Evolutionary conservation across 202 grass and related monocot genomes (phyloP), one percentile per base, ranked within the genome.

Genomic region (Elaeis oleifera): DNA sequence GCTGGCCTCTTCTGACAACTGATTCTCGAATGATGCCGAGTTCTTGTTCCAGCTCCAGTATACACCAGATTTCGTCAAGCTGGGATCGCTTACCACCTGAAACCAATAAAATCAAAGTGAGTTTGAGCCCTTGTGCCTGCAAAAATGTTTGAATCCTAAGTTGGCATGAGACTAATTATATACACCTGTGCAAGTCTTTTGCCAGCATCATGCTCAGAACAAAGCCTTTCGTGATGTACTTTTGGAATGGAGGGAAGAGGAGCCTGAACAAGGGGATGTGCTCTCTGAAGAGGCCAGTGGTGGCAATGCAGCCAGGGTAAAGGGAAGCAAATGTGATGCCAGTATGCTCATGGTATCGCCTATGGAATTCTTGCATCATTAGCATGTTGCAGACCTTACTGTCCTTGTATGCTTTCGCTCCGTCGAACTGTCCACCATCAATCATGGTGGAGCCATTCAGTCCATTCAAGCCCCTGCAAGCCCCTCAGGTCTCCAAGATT

Each of bases 351-450:
- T 97, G 94, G 88, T 71, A 89, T 49, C 94, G 68, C 3, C 84
- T 49, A 75, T 97, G 94, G 66, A 97, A 97, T 59, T 97, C 94
- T 74, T 97, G 94, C 94, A 92, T 97, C 59, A 76, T 97, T 53
- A 97, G 74, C 94, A 92, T 97, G 80, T 97, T 97, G 78, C 94
- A 97, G 65, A 97, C 88, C 75, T 92, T 97, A 80, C 88, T 97
- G 82, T 97, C 94, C 75, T 97, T 97, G 88, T 97, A 97, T 1
- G 88, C 94, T 71, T 97, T 97, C 0, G 94, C 94, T 20, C 94
- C 94, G 54, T 97, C 92, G 71, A 92, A 97, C 54, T 79, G 74
- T 9, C 82, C 84, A 16, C 92, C 92, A 49, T 97, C 94, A 64
- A 97, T 89, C 94, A 97, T 97, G 20, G 75, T 74, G 8, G 88